phyloP scores from a whole-genome alignment of 306 rosid species.

The Corylus heterophylla region DNA sequence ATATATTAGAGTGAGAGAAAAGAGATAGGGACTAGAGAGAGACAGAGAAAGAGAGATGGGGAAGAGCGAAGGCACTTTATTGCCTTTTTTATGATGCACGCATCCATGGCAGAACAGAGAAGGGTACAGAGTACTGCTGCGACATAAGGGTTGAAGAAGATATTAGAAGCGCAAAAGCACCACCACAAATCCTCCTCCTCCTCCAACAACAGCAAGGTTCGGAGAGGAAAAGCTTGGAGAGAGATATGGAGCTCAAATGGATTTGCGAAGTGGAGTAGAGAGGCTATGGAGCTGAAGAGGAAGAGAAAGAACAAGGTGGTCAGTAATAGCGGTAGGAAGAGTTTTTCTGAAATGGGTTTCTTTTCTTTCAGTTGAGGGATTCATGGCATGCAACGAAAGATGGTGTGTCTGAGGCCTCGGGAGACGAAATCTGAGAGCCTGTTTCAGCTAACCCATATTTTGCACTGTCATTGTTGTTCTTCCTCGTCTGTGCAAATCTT shows the following conservation, averaged over 20 bases:
- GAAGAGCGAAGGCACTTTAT: slow-evolving; percentile 63
- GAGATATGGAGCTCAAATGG: slow-evolving; percentile 23
- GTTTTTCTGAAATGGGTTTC: slow-evolving; percentile 19
- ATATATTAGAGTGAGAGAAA: background rate
- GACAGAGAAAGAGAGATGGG: slow-evolving; percentile 20
- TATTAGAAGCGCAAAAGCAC: slow-evolving; percentile 14
- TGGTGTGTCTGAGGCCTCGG: slow-evolving; percentile 31
- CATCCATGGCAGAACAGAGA: slow-evolving; percentile 74
- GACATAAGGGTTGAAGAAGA: slow-evolving; percentile 2
- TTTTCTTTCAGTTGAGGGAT: slow-evolving; percentile 15
- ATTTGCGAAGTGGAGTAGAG: background rate
- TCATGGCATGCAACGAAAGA: slow-evolving; percentile 36
- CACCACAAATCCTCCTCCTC: slow-evolving; percentile 20
- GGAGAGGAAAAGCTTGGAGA: slow-evolving; percentile 7
- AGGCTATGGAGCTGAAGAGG: slow-evolving; percentile 17
- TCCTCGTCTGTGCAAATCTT: background rate
- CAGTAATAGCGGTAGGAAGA: background rate
- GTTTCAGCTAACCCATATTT: slow-evolving; percentile 1
- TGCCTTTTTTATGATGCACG: slow-evolving; percentile 94
- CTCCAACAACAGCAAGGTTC: slow-evolving; percentile 6
- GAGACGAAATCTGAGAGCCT: slow-evolving; percentile 26
- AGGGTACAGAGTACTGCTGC: slow-evolving; percentile 46
- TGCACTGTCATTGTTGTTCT: background rate
- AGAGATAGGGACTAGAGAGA: slow-evolving; percentile 19
- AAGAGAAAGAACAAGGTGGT: slow-evolving; percentile 22